Base-by-base conservation (phyloP, 2,329 filamentous ascomycete species). In the Cercospora sp. region DNA sequence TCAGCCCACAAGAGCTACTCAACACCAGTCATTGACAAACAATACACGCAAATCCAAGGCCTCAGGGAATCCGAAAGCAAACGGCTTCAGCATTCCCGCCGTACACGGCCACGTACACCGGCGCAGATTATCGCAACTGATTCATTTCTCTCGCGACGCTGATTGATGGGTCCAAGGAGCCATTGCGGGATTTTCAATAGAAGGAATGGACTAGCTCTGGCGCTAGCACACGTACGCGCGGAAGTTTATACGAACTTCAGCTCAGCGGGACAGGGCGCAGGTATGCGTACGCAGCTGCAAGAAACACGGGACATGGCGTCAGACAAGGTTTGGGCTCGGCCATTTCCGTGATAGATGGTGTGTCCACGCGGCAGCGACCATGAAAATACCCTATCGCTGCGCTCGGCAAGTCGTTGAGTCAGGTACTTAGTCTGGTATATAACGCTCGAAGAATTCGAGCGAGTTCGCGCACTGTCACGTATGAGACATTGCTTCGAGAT, bases 41-140 rank as follows among this genome's bases (percentile, higher is more conserved):
- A 53, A 16, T 13, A 3, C 23, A n/a, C 23, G 23, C 23, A 28
- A 53, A 9, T 13, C 6, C 12, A 53, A 53, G 23, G 13, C 23
- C 26, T 26, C 48, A 0, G 23, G 55, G 13, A 63, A 55, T n/a
- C 55, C 36, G n/a, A 66, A 66, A 59, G 20, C 67, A 2, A 66
- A 63, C 42, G 63, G 63, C 58, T 65, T 65, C 55, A 66, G 58
- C 60, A 60, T 66, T 26, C 33, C 53, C 13, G 63, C 51, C 60
- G 58, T 66, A 53, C 30, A 60, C 42, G 67, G 67, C 53, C 60
- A 60, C 53, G 63, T 64, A 18, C 67, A 68, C 20, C 67, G 36
- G 26, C 63, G 63, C n/a, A 65, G 63, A 26, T 63, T 68, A n/a
- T 65, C 66, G 26, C 63, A 68, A 40, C 51, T 68, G 31, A 58